phyloP scores from a whole-genome alignment of 2,329 filamentous ascomycete genomes.

The Endothia cerciana region DNA sequence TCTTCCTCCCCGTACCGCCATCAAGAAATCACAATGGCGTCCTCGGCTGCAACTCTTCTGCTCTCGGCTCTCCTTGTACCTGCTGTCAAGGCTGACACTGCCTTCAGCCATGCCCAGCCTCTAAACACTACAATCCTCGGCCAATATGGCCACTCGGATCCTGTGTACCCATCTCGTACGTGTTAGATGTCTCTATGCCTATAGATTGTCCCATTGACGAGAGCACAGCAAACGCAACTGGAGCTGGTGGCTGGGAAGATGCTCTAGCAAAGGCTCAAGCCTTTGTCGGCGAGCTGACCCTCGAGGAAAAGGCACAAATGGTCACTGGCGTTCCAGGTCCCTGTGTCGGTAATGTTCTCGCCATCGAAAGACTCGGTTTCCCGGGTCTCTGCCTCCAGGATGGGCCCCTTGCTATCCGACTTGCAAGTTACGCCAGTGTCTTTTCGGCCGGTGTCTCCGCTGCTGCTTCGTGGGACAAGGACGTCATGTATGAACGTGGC shows the following conservation, averaged over 20 bases:
- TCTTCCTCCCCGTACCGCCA: neutral
- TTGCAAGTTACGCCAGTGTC: constrained; percentile 67
- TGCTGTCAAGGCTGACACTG: constrained; percentile 32
- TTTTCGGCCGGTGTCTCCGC: constrained; percentile 73
- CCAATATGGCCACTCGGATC: constrained; percentile 44
- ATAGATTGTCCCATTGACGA: neutral
- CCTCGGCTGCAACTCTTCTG: constrained; percentile 21
- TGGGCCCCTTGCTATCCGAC: constrained; percentile 68
- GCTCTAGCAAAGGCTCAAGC: constrained; percentile 43
- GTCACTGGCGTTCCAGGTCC: constrained; percentile 31
- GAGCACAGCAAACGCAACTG: constrained; percentile 41
- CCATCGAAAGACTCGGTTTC: constrained; percentile 59
- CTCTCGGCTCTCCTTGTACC: constrained; percentile 24
- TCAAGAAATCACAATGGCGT: constrained; percentile 14
- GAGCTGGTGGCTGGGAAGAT: constrained; percentile 41
- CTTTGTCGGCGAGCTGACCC: constrained; percentile 67
- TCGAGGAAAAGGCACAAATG: constrained; percentile 59
- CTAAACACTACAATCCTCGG: constrained; percentile 46
- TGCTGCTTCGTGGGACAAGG: constrained; percentile 71
- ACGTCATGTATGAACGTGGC: constrained; percentile 58
- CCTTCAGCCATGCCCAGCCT: constrained; percentile 46
- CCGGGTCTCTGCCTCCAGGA: constrained; percentile 70
- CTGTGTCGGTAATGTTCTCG: constrained; percentile 42
- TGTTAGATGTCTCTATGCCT: constrained; percentile 11
- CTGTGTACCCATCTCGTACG: constrained; percentile 44